These are phyloP conservation scores for Huntiella decipiens DNA, from an alignment of 2,329 filamentous ascomycete genomes.

Conservation along the genomic window DNA sequence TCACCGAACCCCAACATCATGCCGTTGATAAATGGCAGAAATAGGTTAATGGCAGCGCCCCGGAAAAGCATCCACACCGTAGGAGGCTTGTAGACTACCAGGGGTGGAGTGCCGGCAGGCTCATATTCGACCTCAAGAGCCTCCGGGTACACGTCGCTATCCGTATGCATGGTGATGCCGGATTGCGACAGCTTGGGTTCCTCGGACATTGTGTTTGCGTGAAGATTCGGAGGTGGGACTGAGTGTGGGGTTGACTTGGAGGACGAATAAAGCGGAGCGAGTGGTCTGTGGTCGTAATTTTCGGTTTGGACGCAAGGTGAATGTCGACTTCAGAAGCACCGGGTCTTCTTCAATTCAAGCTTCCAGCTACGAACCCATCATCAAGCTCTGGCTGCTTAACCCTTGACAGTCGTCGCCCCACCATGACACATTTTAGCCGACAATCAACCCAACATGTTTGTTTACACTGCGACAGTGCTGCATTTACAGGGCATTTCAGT, in stretches of 20 bases:
- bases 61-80: conserved; percentile 71
- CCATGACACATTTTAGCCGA: background rate
- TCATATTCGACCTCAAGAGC: conserved; percentile 45
- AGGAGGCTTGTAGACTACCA: conserved; percentile 78
- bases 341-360: too few relatives aligned
- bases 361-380: too few relatives aligned
- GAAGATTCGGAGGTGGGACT: background rate
- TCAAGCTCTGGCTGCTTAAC: too few relatives aligned
- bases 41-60: conserved; percentile 84
- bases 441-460: too few relatives aligned
- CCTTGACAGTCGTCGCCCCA: background rate
- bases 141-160: conserved; percentile 65
- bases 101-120: conserved; percentile 37
- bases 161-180: conserved; percentile 58
- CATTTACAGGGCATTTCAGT: too few relatives aligned
- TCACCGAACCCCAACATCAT: conserved; percentile 98
- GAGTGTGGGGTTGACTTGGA: background rate
- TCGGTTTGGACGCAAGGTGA: too few relatives aligned
- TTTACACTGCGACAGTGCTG: too few relatives aligned
- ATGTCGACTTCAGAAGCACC: too few relatives aligned
- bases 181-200: conserved; percentile 38
- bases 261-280: background rate
- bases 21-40: conserved; percentile 90
- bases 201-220: conserved; percentile 3
- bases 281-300: too few relatives aligned